Base-by-base conservation (phyloP, 768 basidiomycete genomes). In the Boletus rubropictus region DNA sequence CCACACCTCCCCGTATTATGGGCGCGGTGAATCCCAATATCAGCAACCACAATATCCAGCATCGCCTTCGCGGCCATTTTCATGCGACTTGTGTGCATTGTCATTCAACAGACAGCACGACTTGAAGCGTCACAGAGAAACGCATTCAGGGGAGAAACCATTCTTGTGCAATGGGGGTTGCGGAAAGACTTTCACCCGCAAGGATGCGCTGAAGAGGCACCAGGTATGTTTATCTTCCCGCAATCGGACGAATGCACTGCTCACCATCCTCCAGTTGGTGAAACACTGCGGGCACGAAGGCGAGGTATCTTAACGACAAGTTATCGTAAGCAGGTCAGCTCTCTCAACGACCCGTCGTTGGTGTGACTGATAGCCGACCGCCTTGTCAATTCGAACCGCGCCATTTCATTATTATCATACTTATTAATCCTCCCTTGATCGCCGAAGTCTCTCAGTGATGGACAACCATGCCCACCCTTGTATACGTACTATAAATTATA, bases 91-190 rank as follows among this genome's bases (percentile, higher is more conserved):
- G 53, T 91, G 88, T 62, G 76, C 86, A 10, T 64, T 89, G 52
- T 89, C 87, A 18, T 91, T 91, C 71, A 88, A 88, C 60, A 79
- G 88, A 36, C 85, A 87, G 62, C 88, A 91, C 61, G 88, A 91
- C 64, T 65, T 90, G 60, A 89, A 89, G 62, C 78, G 88, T 29
- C 88, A 91, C 67, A 74, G 84, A 53, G 86, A 89, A 57, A 89
- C 86, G 21, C 88, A 89, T 67, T 84, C 84, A 5, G 87, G 87
- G 31, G 87, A 89, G 65, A 89, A 89, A 63, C 87, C 88, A 8
- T 90, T 81, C 68, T 65, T 80, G 15, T 90, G 88, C 66, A 89
- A 89, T 56, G 86, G 85, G 11, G 84, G 84, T 36, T 90, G 88
- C 49, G 86, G 86, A 39, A 89, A 89, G 72, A 89, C 87, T 3